phyloP scores from a whole-genome alignment of 257 asterid genomes.

The Perilla frutescens region DNA sequence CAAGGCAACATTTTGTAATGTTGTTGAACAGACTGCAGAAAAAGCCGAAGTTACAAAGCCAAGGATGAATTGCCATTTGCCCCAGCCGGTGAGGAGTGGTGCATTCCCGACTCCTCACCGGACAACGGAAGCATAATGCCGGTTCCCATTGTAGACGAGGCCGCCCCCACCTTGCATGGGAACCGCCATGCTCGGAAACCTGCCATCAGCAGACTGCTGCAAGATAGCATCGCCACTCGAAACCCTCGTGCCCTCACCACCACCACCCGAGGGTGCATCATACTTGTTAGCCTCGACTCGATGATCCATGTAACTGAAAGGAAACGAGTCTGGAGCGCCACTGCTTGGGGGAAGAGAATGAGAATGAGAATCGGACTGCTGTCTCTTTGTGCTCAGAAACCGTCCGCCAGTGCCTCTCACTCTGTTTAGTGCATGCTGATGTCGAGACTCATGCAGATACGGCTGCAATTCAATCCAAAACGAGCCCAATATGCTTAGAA shows the following conservation, averaged over 20 bases:
- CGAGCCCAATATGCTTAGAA: background rate
- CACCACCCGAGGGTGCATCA: slow-evolving; percentile 25
- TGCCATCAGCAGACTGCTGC: slow-evolving; percentile 47
- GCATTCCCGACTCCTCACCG: slow-evolving; percentile 51
- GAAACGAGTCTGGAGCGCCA: slow-evolving; percentile 31
- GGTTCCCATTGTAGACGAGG: slow-evolving; percentile 47
- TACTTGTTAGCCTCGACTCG: slow-evolving; percentile 30
- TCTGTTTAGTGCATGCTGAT: slow-evolving; percentile 87
- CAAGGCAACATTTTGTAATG: slow-evolving; percentile 11
- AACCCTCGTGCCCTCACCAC: slow-evolving; percentile 33
- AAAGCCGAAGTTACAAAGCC: slow-evolving; percentile 61
- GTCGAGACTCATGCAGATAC: slow-evolving; percentile 97
- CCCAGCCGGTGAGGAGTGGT: slow-evolving; percentile 42
- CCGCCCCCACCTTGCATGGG: slow-evolving; percentile 54
- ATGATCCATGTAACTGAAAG: slow-evolving; percentile 28
- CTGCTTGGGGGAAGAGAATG: slow-evolving; percentile 31
- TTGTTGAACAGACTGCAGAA: slow-evolving; percentile 14
- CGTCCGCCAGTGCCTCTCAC: slow-evolving; percentile 95
- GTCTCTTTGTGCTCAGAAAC: slow-evolving; percentile 82
- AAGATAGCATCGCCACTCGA: slow-evolving; percentile 33
- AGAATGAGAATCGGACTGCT: slow-evolving; percentile 38
- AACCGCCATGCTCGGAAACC: slow-evolving; percentile 36
- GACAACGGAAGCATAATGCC: slow-evolving; percentile 62
- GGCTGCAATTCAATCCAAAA: slow-evolving; percentile 57
- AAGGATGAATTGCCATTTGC: slow-evolving; percentile 88